Evolutionary conservation across 2,329 filamentous ascomycete genomes (phyloP).

Genomic region (Xylaria hypoxylon): DNA sequence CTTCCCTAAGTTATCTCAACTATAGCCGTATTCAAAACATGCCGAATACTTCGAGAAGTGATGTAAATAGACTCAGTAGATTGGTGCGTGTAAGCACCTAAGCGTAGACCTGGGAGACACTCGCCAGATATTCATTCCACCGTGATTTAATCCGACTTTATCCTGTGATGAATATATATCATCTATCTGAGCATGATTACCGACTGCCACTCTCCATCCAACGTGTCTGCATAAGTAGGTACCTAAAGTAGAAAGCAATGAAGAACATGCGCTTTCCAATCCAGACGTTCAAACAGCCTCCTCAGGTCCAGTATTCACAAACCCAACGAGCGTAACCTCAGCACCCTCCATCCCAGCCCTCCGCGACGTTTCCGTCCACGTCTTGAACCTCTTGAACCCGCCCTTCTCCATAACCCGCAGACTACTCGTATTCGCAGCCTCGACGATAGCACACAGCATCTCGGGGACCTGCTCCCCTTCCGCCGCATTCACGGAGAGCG

Average conservation of each 20-base stretch:
- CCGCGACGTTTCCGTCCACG: conserved; percentile 13
- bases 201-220: not conserved
- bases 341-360: conserved; percentile 5
- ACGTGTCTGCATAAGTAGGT: no score
- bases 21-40: no score
- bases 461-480: conserved; percentile 8
- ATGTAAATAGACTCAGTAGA: no score
- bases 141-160: no score
- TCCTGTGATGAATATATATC: not conserved
- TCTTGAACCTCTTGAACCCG: conserved; percentile 30
- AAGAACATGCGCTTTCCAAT: not conserved
- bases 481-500: not conserved
- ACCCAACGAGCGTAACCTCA: conserved; percentile 29
- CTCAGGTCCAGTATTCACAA: conserved; percentile 8
- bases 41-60: no score
- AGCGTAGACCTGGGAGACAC: no score
- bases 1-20: no score
- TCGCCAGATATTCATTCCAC: no score
- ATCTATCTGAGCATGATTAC: not conserved
- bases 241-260: no score
- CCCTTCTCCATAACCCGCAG: conserved; percentile 30
- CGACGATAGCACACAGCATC: conserved; percentile 27
- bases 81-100: no score
- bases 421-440: conserved; percentile 13
- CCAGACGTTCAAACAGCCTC: not conserved